Evolutionary conservation across 768 basidiomycete genomes (phyloP).

Genomic region (Hygrocybe punicea): DNA sequence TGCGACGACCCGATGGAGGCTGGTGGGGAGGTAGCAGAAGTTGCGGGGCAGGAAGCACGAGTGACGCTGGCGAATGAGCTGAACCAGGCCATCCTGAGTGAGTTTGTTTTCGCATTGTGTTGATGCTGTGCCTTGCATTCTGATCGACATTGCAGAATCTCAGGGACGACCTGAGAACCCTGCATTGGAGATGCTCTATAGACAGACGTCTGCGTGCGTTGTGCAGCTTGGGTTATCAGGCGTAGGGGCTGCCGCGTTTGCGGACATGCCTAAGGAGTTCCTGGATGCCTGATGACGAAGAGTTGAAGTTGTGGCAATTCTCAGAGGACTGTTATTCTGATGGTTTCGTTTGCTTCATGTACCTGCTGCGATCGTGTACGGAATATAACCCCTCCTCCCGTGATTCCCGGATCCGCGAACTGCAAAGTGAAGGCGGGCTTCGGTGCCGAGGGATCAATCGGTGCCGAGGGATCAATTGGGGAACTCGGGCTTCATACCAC

Average conservation of each 20-base stretch:
- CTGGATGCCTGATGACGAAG: slow-evolving; percentile 38
- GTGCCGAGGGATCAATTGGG: too few relatives aligned
- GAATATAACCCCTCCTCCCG: too few relatives aligned
- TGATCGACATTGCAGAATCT: slow-evolving; percentile 51
- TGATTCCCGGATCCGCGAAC: too few relatives aligned
- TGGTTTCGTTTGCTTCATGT: not conserved
- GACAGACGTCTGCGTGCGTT: slow-evolving; percentile 67
- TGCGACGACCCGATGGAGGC: slow-evolving; percentile 71
- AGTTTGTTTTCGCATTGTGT: slow-evolving; percentile 28
- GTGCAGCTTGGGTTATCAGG: slow-evolving; percentile 70
- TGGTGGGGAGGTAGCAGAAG: slow-evolving; percentile 60
- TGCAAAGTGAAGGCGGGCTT: too few relatives aligned
- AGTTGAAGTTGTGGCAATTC: slow-evolving; percentile 17
- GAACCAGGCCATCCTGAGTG: slow-evolving; percentile 80
- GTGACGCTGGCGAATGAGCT: slow-evolving; percentile 68
- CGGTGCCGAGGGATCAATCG: too few relatives aligned
- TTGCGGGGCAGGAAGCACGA: slow-evolving; percentile 66
- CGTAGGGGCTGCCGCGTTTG: slow-evolving; percentile 74
- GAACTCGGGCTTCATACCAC: too few relatives aligned
- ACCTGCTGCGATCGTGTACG: not conserved
- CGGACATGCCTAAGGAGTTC: slow-evolving; percentile 74
- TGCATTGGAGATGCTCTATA: slow-evolving; percentile 71
- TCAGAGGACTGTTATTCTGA: not conserved
- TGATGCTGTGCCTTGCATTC: not conserved
- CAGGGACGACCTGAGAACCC: slow-evolving; percentile 71